Base-by-base conservation (phyloP, 1,139 yeast species). In the Magnusiomyces suaveolens region DNA sequence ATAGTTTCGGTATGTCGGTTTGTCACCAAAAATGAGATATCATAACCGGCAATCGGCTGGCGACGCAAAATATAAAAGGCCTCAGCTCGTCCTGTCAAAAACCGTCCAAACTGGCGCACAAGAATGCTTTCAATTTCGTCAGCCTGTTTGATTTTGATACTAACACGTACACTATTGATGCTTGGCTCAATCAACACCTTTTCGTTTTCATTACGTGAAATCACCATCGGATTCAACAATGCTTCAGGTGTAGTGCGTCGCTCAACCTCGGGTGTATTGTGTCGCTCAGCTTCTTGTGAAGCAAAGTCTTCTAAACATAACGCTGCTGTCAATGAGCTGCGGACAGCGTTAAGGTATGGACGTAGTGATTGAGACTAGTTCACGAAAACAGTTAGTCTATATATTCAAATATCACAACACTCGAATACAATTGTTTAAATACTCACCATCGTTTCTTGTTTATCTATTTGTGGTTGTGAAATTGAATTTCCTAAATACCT, bases 251-350 rank as follows among this genome's bases (percentile, higher is more conserved):
- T 76, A 61, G 80, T 79, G 62, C 84, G 82, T 48, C 87, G 92
- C 71, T 92, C 99, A 52, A 92, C 84, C 70, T 92, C 99, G 2
- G 99, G 99, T 60, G 94, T 81, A 72, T 92, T 92, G 75, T 92
- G 98, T 71, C 99, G 84, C 73, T 92, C 99, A 18, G 87, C 96
- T 57, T 87, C 79, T 70, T 90, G 96, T 14, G 97, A 90, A 25
- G 97, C 86, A 70, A 94, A 94, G 73, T 90, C 92, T 67, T 90
- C 95, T 61, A 92, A 76, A 64, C 96, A 88, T 53, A 92, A 77
- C n/a, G 97, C 96, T 10, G 97, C 97, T 20, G 95, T 88, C 63
- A 92, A 78, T 29, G 98, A 89, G 57, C 87, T 81, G 69, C 98
- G 84, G 32, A 92, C 98, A 1, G 97, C 97, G 10, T 88, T 84